Evolutionary conservation across 768 basidiomycete species (phyloP).

Genomic region (Naganishia vishniacii): DNA sequence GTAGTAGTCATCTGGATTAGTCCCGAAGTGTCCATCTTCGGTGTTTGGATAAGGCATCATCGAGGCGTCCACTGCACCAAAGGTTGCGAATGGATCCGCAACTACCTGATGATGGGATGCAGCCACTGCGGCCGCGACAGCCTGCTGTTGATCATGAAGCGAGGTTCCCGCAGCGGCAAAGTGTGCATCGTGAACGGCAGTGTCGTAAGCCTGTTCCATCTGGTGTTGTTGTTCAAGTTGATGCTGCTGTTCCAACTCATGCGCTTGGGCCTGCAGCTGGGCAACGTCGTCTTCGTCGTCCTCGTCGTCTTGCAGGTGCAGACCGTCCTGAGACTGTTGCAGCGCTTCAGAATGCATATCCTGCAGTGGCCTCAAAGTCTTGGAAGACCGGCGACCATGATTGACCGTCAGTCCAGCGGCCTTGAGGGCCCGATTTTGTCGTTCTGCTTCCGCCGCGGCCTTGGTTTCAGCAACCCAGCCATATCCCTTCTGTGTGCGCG

Average conservation of each 20-base stretch:
- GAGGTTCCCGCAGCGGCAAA: constrained; percentile 4
- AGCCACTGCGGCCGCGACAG: constrained; percentile 11
- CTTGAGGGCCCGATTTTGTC: constrained; percentile 16
- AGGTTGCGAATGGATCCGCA: constrained; percentile 12
- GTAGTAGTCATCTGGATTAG: constrained; percentile 10
- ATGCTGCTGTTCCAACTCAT: constrained; percentile 18
- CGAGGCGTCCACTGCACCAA: not conserved
- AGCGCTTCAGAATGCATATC: not conserved
- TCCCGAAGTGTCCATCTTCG: not conserved
- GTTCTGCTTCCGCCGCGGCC: constrained; percentile 29
- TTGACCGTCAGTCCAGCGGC: constrained; percentile 22
- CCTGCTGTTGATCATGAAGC: constrained; percentile 11
- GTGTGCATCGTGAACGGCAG: constrained; percentile 12
- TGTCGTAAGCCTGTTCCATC: constrained; percentile 13
- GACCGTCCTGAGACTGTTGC: not conserved
- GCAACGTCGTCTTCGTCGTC: constrained; percentile 18
- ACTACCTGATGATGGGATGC: not conserved
- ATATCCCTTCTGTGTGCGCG: constrained; percentile 23
- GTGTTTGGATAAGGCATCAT: constrained; percentile 6
- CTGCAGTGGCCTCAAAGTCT: not conserved
- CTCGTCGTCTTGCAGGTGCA: constrained; percentile 8
- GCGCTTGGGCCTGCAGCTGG: constrained; percentile 12
- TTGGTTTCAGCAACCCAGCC: constrained; percentile 29
- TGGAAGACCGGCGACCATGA: constrained; percentile 4
- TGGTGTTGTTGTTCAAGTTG: constrained; percentile 16